A percentile compares a stretch with the other conserved stretches of the same genome.
Conservation (phyloP, 2,329 filamentous ascomycete genomes). For the Alternaria novae-zelandiae region DNA sequence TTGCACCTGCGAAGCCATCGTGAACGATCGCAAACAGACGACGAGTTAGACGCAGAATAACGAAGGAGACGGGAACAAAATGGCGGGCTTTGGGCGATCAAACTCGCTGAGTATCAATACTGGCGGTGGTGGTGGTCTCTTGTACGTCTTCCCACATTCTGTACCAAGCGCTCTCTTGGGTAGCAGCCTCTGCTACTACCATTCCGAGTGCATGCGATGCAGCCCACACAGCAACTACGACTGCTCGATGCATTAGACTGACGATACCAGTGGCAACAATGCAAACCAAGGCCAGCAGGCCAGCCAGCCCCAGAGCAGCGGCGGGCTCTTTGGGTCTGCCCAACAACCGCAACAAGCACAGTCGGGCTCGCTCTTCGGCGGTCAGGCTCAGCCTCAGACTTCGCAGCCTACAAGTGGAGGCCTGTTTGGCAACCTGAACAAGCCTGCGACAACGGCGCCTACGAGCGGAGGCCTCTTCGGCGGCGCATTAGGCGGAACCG, state of each 20-base stretch:
- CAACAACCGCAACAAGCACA: slow-evolving; percentile 33
- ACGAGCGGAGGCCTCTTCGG: slow-evolving; percentile 42
- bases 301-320: slow-evolving; percentile 35
- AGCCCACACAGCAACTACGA: neutral
- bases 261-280: slow-evolving; percentile 40
- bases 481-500: slow-evolving; percentile 37
- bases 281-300: slow-evolving; percentile 35
- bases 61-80: slow-evolving; percentile 14
- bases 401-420: slow-evolving; percentile 36
- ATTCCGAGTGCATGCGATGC: neutral
- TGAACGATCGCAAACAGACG: neutral
- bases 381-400: slow-evolving; percentile 13
- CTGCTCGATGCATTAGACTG: slow-evolving; percentile 18
- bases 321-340: slow-evolving; percentile 36
- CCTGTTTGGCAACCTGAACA: slow-evolving; percentile 48
- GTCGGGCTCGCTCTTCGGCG: slow-evolving; percentile 33
- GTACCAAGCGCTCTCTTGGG: neutral
- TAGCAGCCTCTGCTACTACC: neutral
- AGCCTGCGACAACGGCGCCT: slow-evolving; percentile 35
- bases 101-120: slow-evolving; percentile 64
- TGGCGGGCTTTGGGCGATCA: slow-evolving; percentile 56
- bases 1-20: neutral
- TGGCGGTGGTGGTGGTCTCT: slow-evolving; percentile 51
- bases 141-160: slow-evolving; percentile 47
- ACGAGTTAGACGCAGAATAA: neutral